These are phyloP conservation scores for Priceomyces fermenticarens DNA, from an alignment of 805 yeast genomes.

Conservation along the genomic window DNA sequence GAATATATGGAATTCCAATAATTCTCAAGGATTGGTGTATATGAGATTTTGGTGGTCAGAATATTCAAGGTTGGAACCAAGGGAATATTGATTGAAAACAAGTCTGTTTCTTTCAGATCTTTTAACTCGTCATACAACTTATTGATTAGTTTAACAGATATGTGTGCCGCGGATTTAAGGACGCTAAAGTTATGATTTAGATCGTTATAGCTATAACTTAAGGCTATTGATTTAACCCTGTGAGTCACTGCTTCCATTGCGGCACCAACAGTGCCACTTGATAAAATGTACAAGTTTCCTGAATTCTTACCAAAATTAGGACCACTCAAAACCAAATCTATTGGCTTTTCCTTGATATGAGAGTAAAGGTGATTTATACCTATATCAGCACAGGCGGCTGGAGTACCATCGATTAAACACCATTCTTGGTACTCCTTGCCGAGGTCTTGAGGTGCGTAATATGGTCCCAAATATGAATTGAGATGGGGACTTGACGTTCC, in stretches of 20 bases:
- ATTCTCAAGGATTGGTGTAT: slow-evolving; percentile 79
- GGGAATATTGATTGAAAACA: slow-evolving; percentile 86
- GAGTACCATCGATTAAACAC: slow-evolving; percentile 88
- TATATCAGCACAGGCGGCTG: slow-evolving; percentile 92
- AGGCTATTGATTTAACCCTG: slow-evolving; percentile 69
- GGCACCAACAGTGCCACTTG: slow-evolving; percentile 96
- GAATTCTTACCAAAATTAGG: slow-evolving; percentile 96
- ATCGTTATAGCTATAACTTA: slow-evolving; percentile 78
- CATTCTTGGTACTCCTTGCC: slow-evolving; percentile 61
- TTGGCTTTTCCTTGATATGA: slow-evolving; percentile 47
- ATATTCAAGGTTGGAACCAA: slow-evolving; percentile 50
- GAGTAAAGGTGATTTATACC: slow-evolving; percentile 70
- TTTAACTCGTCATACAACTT: slow-evolving; percentile 62
- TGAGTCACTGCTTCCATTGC: slow-evolving; percentile 88
- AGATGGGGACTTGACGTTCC: slow-evolving; percentile 31
- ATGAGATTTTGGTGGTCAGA: slow-evolving; percentile 59
- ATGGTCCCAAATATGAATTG: slow-evolving; percentile 67
- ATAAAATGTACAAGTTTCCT: slow-evolving; percentile 79
- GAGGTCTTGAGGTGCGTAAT: slow-evolving; percentile 46
- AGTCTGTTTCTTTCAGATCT: slow-evolving; percentile 47
- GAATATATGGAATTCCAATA: slow-evolving; percentile 70
- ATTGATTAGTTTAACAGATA: slow-evolving; percentile 62
- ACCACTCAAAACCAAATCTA: slow-evolving; percentile 88
- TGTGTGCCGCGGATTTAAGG: slow-evolving; percentile 61
- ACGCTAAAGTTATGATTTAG: slow-evolving; percentile 47